Percentiles rank a stretch among this genome's conserved stretches.
These are phyloP conservation scores for Galerina marginata DNA, from an alignment of 768 basidiomycete species.

Conservation along the genomic window DNA sequence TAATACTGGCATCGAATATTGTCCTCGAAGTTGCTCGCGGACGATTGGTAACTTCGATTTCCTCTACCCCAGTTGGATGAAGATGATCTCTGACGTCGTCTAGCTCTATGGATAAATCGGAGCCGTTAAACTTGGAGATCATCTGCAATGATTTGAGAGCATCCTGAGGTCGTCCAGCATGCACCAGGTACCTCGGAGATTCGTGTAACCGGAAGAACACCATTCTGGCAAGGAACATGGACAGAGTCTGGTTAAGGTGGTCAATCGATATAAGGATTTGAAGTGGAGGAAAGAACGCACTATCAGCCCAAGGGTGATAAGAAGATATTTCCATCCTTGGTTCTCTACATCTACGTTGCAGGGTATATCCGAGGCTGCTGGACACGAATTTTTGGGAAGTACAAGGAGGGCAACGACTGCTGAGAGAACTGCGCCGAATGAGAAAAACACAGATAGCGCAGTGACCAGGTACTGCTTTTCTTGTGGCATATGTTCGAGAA, in stretches of 20 bases:
- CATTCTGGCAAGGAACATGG: conserved; percentile 88
- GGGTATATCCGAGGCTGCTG: conserved; percentile 31
- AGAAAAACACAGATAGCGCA: conserved; percentile 94
- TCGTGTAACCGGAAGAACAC: conserved; percentile 92
- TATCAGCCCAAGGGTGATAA: conserved; percentile 77
- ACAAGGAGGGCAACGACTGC: conserved; percentile 81
- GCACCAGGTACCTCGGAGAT: conserved; percentile 91
- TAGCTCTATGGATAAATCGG: conserved; percentile 65
- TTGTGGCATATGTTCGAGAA: conserved; percentile 91
- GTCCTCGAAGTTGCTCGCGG: conserved; percentile 36
- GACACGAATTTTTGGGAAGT: conserved; percentile 78
- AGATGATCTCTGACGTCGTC: conserved; percentile 69
- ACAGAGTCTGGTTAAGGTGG: conserved; percentile 64
- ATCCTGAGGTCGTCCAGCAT: conserved; percentile 83
- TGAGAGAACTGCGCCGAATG: conserved; percentile 86
- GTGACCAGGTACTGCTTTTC: conserved; percentile 93
- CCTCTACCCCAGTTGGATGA: conserved; percentile 15
- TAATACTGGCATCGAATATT: conserved; percentile 37
- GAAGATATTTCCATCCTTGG: conserved; percentile 88
- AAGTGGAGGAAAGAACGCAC: conserved; percentile 56
- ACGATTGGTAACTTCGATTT: conserved; percentile 10
- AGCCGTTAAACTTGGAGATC: conserved; percentile 88
- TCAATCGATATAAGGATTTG: background rate
- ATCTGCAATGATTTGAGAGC: conserved; percentile 82
- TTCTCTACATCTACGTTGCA: conserved; percentile 78